Conservation (phyloP, 1,284 basidiomycete genomes). For the Fomitopsis palustris region DNA sequence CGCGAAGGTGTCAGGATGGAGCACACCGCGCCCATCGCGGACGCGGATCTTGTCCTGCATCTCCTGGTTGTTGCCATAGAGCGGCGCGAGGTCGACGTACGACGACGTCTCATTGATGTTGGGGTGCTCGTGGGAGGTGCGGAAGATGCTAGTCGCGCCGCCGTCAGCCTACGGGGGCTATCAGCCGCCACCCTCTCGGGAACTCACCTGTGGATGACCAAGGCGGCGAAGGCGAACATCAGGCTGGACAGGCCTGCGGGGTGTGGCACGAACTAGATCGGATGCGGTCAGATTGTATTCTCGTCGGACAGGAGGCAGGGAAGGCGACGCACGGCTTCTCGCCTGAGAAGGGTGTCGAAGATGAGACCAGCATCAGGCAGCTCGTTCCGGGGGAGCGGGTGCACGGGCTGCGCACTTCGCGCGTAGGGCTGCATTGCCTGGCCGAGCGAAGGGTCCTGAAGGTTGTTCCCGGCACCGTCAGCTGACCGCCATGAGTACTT, state of each 20-base stretch:
- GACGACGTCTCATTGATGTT: slow-evolving; percentile 84
- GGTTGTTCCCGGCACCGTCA: slow-evolving; percentile 75
- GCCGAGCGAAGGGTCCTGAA: slow-evolving; percentile 65
- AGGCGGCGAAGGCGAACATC: slow-evolving; percentile 80
- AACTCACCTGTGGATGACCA: slow-evolving; percentile 72
- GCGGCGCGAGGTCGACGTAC: slow-evolving; percentile 80
- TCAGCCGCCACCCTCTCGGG: background rate
- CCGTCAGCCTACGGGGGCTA: background rate
- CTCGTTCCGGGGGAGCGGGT: slow-evolving; percentile 59
- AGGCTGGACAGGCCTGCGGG: slow-evolving; percentile 74
- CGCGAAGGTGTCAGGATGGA: slow-evolving; percentile 71
- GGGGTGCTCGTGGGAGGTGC: slow-evolving; percentile 60
- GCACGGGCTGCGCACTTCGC: slow-evolving; percentile 71
- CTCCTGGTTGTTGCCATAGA: slow-evolving; percentile 71
- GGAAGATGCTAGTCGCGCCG: slow-evolving; percentile 55
- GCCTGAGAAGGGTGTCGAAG: slow-evolving; percentile 67
- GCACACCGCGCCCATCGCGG: slow-evolving; percentile 60
- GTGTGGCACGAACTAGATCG: slow-evolving; percentile 62
- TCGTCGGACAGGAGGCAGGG: background rate
- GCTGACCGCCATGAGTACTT: slow-evolving; percentile 62
- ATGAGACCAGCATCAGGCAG: slow-evolving; percentile 76
- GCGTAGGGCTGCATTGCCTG: slow-evolving; percentile 73
- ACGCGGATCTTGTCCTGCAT: slow-evolving; percentile 60
- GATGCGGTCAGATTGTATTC: background rate
- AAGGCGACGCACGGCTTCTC: slow-evolving; percentile 43